Evolutionary conservation across 305 asterid species (phyloP), one percentile per base, ranked within the genome.

Genomic region (Rubia peregrina): DNA sequence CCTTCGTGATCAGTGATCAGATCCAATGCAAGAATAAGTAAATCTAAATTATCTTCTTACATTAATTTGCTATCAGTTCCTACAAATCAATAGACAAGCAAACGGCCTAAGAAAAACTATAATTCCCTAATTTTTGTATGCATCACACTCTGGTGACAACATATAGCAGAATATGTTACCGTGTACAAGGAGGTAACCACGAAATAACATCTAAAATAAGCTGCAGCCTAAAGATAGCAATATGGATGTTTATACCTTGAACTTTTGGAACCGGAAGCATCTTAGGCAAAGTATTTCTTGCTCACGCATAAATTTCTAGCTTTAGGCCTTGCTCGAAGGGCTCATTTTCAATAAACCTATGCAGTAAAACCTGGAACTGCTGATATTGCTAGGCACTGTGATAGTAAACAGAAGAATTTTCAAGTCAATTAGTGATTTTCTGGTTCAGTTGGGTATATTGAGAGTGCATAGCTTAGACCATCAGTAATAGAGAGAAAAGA

Each of bases 191-290:
- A 69, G 43, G 30, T 26, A 26, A 26, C 30, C 30, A 26, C 30
- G 30, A 26, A 26, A 26, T 26, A 26, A 26, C 30, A 26, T 26
- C 30, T 26, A 26, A 26, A 1, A 26, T 26, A 26, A 26, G 30
- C 30, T 26, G 2, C 30, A 0, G 30, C 30, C 30, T 26, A 26
- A 26, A 26, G 60, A 59, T 21, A 3, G 41, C 46, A 57, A 17
- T 21, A 26, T 38, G 2, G 51, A 17, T 42, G 16, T 26, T 33
- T 61, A 12, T 85, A 90, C 98, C 96, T 89, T 86, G 85, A 74
- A 94, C 77, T 77, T 89, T 89, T 60, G 99, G 97, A 82, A 88
- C 93, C 82, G 89, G 99, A 65, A 94, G 96, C 75, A 94, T 84
- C 72, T 80, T 88, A 71, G 96, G 95, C 78, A 88, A 78, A 66